Evolutionary conservation across 495 filamentous ascomycete species (phyloP).

Genomic region (Annulohypoxylon stygium): DNA sequence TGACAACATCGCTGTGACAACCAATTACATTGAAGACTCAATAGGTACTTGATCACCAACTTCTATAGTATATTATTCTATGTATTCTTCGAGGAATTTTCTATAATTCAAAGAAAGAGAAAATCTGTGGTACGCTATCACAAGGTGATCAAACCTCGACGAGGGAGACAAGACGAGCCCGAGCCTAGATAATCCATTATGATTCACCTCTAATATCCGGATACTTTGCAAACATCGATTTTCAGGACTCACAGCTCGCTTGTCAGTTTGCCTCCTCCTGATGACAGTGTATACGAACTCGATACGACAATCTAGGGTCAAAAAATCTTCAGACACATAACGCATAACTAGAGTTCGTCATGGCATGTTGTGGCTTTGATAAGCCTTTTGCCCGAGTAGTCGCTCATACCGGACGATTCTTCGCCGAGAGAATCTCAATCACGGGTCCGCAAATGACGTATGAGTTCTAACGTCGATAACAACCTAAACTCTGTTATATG

Average conservation of each 20-base stretch:
- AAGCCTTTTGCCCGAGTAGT: not conserved
- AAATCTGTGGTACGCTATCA: constrained; percentile 22
- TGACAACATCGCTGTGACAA: not conserved
- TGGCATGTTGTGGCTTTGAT: constrained; percentile 14
- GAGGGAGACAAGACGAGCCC: constrained; percentile 26
- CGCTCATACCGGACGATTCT: constrained; percentile 15
- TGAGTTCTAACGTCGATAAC: not conserved
- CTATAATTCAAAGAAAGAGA: not conserved
- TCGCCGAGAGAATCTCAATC: constrained; percentile 7
- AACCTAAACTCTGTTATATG: not conserved
- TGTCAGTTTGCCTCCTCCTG: not conserved
- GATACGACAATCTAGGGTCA: not conserved
- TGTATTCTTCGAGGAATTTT: not conserved
- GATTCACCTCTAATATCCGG: not conserved
- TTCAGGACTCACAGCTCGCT: not conserved
- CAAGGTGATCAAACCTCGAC: constrained; percentile 35
- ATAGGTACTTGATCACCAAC: not conserved
- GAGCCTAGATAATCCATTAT: constrained; percentile 7
- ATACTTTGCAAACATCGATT: constrained; percentile 28
- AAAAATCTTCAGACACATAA: not conserved
- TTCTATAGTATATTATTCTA: not conserved
- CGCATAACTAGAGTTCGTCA: constrained; percentile 12
- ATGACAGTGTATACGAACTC: not conserved
- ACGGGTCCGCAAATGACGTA: not conserved
- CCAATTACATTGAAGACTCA: not conserved